phyloP scores from a whole-genome alignment of 306 rosid species.

The Gynostemma pentaphyllum region DNA sequence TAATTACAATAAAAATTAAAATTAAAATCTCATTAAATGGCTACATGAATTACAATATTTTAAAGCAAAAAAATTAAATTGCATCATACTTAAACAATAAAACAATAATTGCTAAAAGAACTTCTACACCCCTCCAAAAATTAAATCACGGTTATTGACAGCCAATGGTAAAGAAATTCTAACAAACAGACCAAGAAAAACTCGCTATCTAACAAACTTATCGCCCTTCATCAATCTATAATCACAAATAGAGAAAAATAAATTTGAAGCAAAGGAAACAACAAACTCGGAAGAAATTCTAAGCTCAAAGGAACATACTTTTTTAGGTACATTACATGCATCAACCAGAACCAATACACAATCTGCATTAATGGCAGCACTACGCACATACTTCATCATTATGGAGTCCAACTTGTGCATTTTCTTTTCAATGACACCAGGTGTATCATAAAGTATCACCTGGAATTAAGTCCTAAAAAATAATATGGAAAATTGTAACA shows the following conservation, averaged over 20 bases:
- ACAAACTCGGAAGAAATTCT: background rate
- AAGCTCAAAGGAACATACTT: constrained; percentile 45
- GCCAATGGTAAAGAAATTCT: too few species aligned
- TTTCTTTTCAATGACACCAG: constrained; percentile 86
- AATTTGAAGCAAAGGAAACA: constrained; percentile 15
- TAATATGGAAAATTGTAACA: too few species aligned
- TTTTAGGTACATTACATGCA: constrained; percentile 88
- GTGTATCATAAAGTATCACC: constrained; percentile 94
- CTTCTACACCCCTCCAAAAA: too few species aligned
- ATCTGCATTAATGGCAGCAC: constrained; percentile 75
- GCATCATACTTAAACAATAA: too few species aligned
- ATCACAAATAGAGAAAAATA: constrained; percentile 3
- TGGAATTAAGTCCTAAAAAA: constrained; percentile 35
- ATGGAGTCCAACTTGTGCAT: constrained; percentile 85
- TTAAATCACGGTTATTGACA: too few species aligned
- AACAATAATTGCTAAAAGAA: too few species aligned
- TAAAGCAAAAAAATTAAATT: too few species aligned
- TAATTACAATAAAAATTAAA: too few species aligned
- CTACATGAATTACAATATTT: too few species aligned
- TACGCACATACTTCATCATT: constrained; percentile 98
- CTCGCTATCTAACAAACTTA: too few species aligned
- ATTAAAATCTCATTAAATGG: too few species aligned
- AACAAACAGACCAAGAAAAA: too few species aligned
- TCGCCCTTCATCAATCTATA: constrained; percentile 87
- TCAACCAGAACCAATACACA: constrained; percentile 93